Evolutionary conservation across 495 filamentous ascomycete species (phyloP).

Genomic region (Daldinia caldariorum): DNA sequence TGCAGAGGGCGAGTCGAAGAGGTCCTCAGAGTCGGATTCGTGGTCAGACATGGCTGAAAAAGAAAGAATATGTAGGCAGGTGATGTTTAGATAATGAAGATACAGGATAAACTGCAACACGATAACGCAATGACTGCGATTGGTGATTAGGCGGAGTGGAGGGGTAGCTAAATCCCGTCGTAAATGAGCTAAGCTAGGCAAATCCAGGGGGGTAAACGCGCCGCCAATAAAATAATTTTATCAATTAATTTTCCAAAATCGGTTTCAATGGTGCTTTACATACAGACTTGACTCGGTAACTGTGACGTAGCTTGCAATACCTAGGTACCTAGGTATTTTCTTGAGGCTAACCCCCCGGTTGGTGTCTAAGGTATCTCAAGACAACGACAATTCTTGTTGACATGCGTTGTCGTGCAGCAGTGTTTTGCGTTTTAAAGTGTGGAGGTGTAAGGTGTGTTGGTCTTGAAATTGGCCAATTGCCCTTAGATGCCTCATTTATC

Average conservation of each 20-base stretch:
- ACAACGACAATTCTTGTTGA: conserved; percentile 29
- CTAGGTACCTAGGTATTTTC: too few relatives aligned
- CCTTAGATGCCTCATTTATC: conserved; percentile 12
- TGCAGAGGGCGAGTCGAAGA: conserved; percentile 76
- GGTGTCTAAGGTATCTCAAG: conserved; percentile 2
- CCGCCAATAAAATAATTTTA: conserved; percentile 12
- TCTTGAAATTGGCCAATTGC: conserved; percentile 37
- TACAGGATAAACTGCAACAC: conserved; percentile 1
- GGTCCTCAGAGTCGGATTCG: conserved; percentile 69
- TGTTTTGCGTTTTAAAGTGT: conserved; percentile 29
- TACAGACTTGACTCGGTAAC: background rate
- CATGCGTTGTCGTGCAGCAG: conserved; percentile 32
- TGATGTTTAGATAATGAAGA: too few relatives aligned
- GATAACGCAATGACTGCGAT: conserved; percentile 6
- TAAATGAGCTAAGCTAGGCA: background rate
- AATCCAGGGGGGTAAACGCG: conserved; percentile 1
- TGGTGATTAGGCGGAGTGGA: conserved; percentile 15
- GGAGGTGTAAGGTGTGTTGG: conserved; percentile 31
- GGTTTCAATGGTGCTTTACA: conserved; percentile 3
- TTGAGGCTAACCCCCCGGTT: background rate
- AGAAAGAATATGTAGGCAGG: background rate
- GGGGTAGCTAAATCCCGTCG: conserved; percentile 30
- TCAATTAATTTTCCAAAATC: conserved; percentile 9
- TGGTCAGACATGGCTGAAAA: conserved; percentile 53
- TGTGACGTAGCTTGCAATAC: conserved; percentile 18